Evolutionary conservation across 2,329 filamentous ascomycete species (phyloP).

Genomic region (Curvularia sp.): DNA sequence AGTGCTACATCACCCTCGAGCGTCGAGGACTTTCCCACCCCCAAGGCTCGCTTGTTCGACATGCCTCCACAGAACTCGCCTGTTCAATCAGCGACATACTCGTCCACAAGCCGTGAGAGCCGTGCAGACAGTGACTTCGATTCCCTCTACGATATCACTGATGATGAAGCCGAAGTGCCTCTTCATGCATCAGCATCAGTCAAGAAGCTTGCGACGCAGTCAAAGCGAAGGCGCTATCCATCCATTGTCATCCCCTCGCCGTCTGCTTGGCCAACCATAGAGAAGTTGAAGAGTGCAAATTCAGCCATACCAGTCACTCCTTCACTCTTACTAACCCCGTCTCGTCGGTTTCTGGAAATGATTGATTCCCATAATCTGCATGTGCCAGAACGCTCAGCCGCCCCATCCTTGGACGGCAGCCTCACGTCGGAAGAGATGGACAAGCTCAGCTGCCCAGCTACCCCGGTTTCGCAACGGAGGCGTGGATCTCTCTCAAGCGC

Average conservation of each 20-base stretch:
- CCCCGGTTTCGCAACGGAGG: constrained; percentile 65
- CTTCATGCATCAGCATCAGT: constrained; percentile 61
- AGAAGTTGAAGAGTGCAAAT: constrained; percentile 61
- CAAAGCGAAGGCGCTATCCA: constrained; percentile 60
- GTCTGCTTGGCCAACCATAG: constrained; percentile 63
- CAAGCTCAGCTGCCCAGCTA: constrained; percentile 81
- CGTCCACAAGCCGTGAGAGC: constrained; percentile 69
- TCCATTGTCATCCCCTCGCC: constrained; percentile 66
- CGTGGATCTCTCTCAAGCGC: constrained; percentile 55
- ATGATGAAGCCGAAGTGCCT: constrained; percentile 69
- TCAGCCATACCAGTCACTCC: constrained; percentile 58
- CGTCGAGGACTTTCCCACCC: constrained; percentile 71
- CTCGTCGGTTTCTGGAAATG: constrained; percentile 74
- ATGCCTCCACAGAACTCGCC: constrained; percentile 57
- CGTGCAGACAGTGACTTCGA: constrained; percentile 79
- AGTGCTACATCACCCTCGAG: constrained; percentile 52
- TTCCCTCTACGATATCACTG: constrained; percentile 85
- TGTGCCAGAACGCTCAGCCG: constrained; percentile 76
- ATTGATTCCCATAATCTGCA: constrained; percentile 66
- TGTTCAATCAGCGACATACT: constrained; percentile 38
- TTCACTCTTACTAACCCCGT: constrained; percentile 72
- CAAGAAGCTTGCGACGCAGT: constrained; percentile 48
- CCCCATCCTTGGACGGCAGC: constrained; percentile 89
- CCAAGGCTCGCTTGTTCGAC: constrained; percentile 70
- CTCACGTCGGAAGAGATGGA: constrained; percentile 87